These are phyloP conservation scores for Backusella parvicylindrica DNA, from an alignment of 192 early-diverging fungal species.

Conservation along the genomic window DNA sequence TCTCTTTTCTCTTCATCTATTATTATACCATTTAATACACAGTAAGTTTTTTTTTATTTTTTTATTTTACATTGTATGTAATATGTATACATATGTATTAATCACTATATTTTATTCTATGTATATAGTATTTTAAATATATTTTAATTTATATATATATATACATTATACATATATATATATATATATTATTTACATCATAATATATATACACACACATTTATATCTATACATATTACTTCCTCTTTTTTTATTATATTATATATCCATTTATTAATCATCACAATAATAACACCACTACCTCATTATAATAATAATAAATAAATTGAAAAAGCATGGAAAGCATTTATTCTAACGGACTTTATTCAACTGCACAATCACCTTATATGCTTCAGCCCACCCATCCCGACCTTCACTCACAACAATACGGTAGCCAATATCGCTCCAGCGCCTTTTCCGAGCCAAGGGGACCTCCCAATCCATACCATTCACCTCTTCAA, in stretches of 20 bases:
- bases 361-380: constrained; percentile 5
- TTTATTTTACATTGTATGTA: background rate
- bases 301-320: background rate
- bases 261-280: background rate
- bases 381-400: constrained; percentile 12
- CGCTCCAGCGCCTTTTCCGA: constrained; percentile 17
- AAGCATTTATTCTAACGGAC: constrained; percentile 10
- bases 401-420: background rate
- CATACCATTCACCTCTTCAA: background rate
- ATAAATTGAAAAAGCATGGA: background rate
- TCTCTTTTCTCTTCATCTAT: background rate
- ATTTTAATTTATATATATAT: background rate
- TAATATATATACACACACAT: background rate
- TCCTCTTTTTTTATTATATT: background rate
- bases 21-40: background rate
- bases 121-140: background rate
- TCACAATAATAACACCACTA: background rate
- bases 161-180: background rate
- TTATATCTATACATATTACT: background rate
- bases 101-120: background rate
- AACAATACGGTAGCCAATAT: constrained; percentile 12
- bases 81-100: background rate
- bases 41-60: background rate
- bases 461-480: background rate
- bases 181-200: background rate